Evolutionary conservation across 139 green algal species (phyloP), one percentile per base, ranked within the genome.

Genomic region (Tetradesmus lagerheimii): DNA sequence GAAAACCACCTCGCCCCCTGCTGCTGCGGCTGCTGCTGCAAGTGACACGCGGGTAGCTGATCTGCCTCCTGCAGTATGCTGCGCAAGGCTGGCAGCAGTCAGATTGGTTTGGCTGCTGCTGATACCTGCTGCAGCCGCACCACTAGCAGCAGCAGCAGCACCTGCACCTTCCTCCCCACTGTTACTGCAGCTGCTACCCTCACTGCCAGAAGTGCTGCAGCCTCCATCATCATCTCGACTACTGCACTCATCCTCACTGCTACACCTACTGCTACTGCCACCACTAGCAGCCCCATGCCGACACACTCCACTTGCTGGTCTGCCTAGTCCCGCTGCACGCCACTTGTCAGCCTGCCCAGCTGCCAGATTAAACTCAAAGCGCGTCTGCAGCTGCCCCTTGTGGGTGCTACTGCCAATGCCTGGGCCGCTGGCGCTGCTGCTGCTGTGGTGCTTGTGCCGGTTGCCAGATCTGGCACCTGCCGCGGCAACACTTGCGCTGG

Each of bases 101-200:
- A 62, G 47, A 11, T 2, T 18, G 8, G 8, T 62, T 2, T 20
- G 18, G 47, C 47, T 62, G 47, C 31, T 79, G 71, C 29, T 38
- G n/a, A 5, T 1, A n/a, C 12, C 57, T 31, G 57, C n/a, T 79
- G 71, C 31, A 37, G 71, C 31, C 29, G 45, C n/a, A 76, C 34
- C 47, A 76, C 25, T n/a, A 86, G 31, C 50, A 86, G 80, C 50
- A 86, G 80, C 50, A 47, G 16, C 45, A 18, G 9, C 31, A 35
- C 31, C n/a, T 45, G 1, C 23, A 20, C 0, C 37, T 27, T 20
- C 1, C 16, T 37, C 37, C 31, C 82, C 77, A 20, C 50, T 34
- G 50, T 75, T 31, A 31, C 82, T 87, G 53, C 82, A 50, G 53
- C 82, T 79, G 82, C 53, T 78, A n/a, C 82, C 79, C 31, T 79